These are phyloP conservation scores for Sanghuangporus baumii DNA, from an alignment of 1,284 basidiomycete species.

Conservation along the genomic window DNA sequence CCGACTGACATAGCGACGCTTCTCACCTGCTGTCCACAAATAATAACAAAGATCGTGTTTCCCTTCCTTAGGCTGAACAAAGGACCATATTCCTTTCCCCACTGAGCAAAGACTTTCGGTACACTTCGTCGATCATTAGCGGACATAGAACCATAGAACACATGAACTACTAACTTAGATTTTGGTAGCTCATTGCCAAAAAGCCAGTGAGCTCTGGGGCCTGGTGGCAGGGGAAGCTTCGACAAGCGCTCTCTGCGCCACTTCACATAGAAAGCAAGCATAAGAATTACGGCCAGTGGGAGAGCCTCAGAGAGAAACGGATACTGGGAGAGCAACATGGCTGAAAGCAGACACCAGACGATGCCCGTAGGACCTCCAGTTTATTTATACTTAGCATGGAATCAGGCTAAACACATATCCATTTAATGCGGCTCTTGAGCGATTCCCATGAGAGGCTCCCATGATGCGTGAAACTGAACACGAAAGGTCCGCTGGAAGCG, in stretches of 20 bases:
- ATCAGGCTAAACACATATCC: not conserved
- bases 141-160: not conserved
- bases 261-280: not conserved
- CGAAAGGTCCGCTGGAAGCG: too few species aligned
- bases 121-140: not conserved
- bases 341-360: not conserved
- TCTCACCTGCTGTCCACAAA: conserved; percentile 30
- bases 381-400: not conserved
- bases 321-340: not conserved
- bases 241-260: not conserved
- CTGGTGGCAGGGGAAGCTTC: conserved; percentile 23
- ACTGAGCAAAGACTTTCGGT: conserved; percentile 25
- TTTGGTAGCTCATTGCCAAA: conserved; percentile 22
- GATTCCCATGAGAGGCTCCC: not conserved
- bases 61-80: conserved; percentile 31
- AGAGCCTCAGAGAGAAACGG: not conserved
- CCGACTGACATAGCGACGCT: not conserved
- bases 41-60: conserved; percentile 28
- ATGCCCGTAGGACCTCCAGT: not conserved
- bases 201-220: conserved; percentile 23
- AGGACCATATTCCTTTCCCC: conserved; percentile 34
- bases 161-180: conserved; percentile 17
- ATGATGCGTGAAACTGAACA: too few species aligned
- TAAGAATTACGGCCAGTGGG: not conserved
- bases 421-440: not conserved